Evolutionary conservation across 176 grass and related monocot species (phyloP), one percentile per base, ranked within the genome.

Genomic region (Metroxylon sagu): DNA sequence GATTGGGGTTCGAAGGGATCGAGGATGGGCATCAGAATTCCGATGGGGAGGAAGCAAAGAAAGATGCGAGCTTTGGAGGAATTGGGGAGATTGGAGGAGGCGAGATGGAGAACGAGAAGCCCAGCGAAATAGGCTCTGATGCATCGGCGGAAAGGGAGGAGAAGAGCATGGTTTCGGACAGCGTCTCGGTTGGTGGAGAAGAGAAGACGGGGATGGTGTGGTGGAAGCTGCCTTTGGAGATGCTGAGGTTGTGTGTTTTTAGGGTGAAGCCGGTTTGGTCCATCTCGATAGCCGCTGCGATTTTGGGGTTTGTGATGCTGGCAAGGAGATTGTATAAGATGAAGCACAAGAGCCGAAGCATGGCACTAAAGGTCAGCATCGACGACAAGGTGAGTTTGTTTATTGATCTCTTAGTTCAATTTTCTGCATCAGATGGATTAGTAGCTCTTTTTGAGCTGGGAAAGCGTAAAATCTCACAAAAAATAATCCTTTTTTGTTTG

Each of bases 181-280:
- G 0, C 2, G 35, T 43, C 8, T 25, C 21, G 48, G 25, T 18
- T 31, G 5, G 17, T 15, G 48, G 4, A 25, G 68, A 16, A 15
- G 50, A n/a, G 54, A 49, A 51, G 35, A 50, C 15, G n/a, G 48
- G 14, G 19, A 18, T 21, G 50, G 15, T 19, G 16, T 64, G 64
- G 50, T 70, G 77, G 79, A 76, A 65, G 59, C 64, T 69, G 67
- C 59, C 26, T 12, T 54, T 82, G 56, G 63, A 55, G 50, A 16
- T 71, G 29, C 49, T 75, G 8, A 75, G 60, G 4, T 64, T 63
- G 43, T 65, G 26, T 19, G 17, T 60, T 43, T 59, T 60, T 16
- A 81, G 63, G 48, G 49, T 65, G 64, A 81, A 75, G 53, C 59
- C 78, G n/a, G 19, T 49, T 71, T 81, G 78, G 78, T 81, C 48